A percentile compares a stretch with the other conserved stretches of the same genome.
Evolutionary conservation across 108 stramenopile species (phyloP).

Genomic region (Chaetoceros tenuissimus): DNA sequence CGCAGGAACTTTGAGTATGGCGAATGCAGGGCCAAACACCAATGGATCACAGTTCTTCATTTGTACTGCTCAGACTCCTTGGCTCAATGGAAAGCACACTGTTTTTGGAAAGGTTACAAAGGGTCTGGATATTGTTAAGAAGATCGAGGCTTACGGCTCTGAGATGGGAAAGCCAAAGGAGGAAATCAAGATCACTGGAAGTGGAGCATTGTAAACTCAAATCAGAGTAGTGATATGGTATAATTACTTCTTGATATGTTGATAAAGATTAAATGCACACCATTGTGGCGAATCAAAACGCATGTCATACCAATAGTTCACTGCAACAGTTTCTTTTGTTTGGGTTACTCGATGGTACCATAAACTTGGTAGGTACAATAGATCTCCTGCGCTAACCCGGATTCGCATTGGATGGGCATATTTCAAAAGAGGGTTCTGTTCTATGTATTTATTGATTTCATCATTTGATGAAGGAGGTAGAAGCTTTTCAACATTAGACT

Average conservation of each 20-base stretch:
- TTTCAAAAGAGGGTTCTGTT: conserved; percentile 28
- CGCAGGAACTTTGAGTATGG: conserved; percentile 49
- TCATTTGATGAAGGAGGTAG: conserved; percentile 2
- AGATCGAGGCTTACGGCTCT: conserved; percentile 75
- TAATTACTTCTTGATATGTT: conserved; percentile 21
- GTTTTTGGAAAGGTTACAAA: conserved; percentile 95
- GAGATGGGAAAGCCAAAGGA: conserved; percentile 44
- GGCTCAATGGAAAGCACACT: conserved; percentile 96
- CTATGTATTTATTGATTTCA: conserved; percentile 12
- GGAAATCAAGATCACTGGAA: conserved; percentile 68
- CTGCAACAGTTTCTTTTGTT: conserved; percentile 81
- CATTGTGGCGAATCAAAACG: conserved; percentile 73
- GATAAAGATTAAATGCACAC: conserved; percentile 70
- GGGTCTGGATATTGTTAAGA: conserved; percentile 83
- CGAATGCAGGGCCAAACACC: conserved; percentile 83
- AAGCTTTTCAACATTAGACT: conserved; percentile 29
- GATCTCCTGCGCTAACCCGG: conserved; percentile 29
- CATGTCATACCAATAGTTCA: conserved; percentile 98
- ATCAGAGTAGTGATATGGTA: not conserved
- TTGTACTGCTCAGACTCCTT: conserved; percentile 89
- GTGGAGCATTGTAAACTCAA: conserved; percentile 54
- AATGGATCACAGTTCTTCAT: conserved; percentile 97
- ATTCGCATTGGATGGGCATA: conserved; percentile 36
- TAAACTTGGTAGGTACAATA: conserved; percentile 87
- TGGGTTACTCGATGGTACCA: conserved; percentile 96